phyloP scores from a whole-genome alignment of 495 filamentous ascomycete genomes.

The Thozetella sp. region DNA sequence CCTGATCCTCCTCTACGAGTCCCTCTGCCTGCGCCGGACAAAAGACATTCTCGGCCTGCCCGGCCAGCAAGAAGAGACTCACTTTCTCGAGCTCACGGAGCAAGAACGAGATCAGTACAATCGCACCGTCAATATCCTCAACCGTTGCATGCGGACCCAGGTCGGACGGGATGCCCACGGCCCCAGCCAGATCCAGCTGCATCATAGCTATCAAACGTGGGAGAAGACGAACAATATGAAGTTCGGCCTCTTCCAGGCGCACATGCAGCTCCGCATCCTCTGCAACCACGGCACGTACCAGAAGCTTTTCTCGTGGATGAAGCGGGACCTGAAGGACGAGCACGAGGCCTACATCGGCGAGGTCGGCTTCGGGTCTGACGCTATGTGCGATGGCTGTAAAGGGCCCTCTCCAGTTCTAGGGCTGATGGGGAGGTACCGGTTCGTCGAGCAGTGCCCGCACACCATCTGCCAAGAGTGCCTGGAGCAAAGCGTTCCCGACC shows the following conservation, averaged over 20 bases:
- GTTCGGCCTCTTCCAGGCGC: constrained; percentile 38
- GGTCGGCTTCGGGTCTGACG: constrained; percentile 14
- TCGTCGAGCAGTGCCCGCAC: constrained; percentile 28
- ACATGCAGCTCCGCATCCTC: constrained; percentile 42
- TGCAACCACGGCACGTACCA: constrained; percentile 51
- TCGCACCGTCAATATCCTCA: constrained; percentile 24
- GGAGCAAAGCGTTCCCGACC: constrained; percentile 4
- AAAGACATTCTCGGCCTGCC: constrained; percentile 42
- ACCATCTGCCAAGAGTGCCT: constrained; percentile 30
- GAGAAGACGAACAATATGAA: not conserved
- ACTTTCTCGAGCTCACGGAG: constrained; percentile 19
- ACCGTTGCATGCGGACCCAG: constrained; percentile 27
- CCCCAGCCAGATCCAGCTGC: not conserved
- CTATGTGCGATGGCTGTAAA: constrained; percentile 22
- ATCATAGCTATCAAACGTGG: not conserved
- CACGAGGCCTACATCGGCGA: constrained; percentile 16
- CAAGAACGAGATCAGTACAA: constrained; percentile 34
- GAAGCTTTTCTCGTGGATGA: constrained; percentile 32
- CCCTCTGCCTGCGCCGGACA: constrained; percentile 37
- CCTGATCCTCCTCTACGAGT: constrained; percentile 32
- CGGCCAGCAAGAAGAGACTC: constrained; percentile 10
- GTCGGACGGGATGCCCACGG: constrained; percentile 21
- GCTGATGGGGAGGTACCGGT: constrained; percentile 13
- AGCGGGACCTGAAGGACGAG: constrained; percentile 22
- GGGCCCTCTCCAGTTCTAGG: constrained; percentile 19